Base-by-base conservation (phyloP, 176 grass and related monocot species). In the Chloris gayana region DNA sequence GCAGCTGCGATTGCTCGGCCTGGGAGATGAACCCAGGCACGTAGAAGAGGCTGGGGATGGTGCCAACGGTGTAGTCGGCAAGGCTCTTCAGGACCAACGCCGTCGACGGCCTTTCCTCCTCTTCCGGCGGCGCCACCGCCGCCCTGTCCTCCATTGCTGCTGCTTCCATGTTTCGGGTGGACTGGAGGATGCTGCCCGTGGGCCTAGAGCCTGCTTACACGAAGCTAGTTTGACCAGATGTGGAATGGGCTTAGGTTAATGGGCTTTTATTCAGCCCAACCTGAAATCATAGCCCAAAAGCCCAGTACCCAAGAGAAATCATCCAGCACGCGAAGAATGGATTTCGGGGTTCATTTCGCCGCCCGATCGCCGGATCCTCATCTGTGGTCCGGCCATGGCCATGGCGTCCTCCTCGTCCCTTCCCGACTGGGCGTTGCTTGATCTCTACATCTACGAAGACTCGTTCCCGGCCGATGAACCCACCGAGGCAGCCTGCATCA, bases 11-110 rank as follows among this genome's bases (percentile, higher is more conserved):
- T 54, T 95, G 95, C 85, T 98, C 92, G 61, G 78, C 47, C 56
- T 77, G 25, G 64, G 92, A 78, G 82, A 95, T 80, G 92, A 98
- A 95, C 61, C 77, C 75, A 29, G 95, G 95, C 38, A 98, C 75
- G 74, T 95, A 98, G 74, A 88, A 45, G 34, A 95, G 0, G 14
- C 86, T 93, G 11, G 88, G 90, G 14, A 93, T 77, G 50, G 75
- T 69, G 8, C 88, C 88, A 5, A 94, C 49, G 5, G 84, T 24
- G 74, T 84, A 86, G 15, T 84, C 84, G 0, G 51, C 64, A 33
- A 94, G 72, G 22, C 67, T 67, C 49, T 64, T 70, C 64, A 35
- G 22, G 64, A 33, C 3, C 50, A 58, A 6, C 75, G 63, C 62
- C 27, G 70, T 21, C 3, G 75, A 69, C 3, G 63, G 75, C 25